Evolutionary conservation across 768 basidiomycete genomes (phyloP).

Genomic region (Suillus subalutaceus): DNA sequence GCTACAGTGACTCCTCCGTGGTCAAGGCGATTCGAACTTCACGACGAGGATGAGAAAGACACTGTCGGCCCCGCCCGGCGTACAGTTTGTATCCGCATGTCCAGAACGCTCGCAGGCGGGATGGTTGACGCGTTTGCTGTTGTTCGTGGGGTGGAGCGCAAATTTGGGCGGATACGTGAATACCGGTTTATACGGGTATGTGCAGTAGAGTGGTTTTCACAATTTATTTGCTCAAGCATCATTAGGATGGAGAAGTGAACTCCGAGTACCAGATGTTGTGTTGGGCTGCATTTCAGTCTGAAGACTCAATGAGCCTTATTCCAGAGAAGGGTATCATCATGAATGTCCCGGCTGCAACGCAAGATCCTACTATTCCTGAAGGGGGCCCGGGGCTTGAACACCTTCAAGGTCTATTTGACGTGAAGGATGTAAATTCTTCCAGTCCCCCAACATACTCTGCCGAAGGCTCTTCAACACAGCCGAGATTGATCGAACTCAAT

Average conservation of each 20-base stretch:
- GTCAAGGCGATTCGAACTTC: slow-evolving; percentile 5
- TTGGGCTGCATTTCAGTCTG: slow-evolving; percentile 49
- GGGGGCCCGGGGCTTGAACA: slow-evolving; percentile 40
- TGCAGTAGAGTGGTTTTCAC: neutral
- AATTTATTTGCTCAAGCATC: neutral
- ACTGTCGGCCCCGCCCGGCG: slow-evolving; percentile 13
- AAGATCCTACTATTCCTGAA: slow-evolving; percentile 19
- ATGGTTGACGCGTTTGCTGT: slow-evolving; percentile 55
- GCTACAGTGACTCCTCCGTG: neutral
- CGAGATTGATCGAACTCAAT: slow-evolving; percentile 15
- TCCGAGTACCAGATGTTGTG: slow-evolving; percentile 46
- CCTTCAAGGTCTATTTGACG: slow-evolving; percentile 30
- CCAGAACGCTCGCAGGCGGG: slow-evolving; percentile 39
- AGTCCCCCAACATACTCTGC: slow-evolving; percentile 7
- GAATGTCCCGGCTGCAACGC: slow-evolving; percentile 31
- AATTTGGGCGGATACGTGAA: slow-evolving; percentile 51
- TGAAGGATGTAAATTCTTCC: slow-evolving; percentile 6
- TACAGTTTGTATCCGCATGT: slow-evolving; percentile 44
- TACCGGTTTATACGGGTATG: slow-evolving; percentile 12
- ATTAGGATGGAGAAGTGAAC: slow-evolving; percentile 51
- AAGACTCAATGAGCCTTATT: slow-evolving; percentile 42
- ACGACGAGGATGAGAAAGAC: neutral
- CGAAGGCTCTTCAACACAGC: slow-evolving; percentile 4
- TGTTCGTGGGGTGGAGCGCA: slow-evolving; percentile 57
- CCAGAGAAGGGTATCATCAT: slow-evolving; percentile 33